Evolutionary conservation across 306 rosid species (phyloP).

Genomic region (Aeschynomene evenia): DNA sequence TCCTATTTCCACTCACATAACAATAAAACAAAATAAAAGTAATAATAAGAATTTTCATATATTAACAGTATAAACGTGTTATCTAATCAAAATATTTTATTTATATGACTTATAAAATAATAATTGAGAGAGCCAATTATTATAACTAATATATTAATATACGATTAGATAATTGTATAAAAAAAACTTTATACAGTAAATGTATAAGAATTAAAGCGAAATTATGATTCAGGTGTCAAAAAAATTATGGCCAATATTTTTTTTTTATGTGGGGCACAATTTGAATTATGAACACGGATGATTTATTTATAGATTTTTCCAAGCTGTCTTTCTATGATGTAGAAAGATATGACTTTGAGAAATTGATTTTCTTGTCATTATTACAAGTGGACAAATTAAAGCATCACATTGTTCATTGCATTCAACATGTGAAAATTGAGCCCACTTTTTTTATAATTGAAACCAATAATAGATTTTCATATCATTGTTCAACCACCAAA

Average conservation of each 20-base stretch:
- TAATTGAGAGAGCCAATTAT: no score
- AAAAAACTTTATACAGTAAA: no score
- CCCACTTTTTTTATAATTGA: conserved; percentile 35
- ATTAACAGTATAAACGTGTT: no score
- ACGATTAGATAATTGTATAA: no score
- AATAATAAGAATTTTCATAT: no score
- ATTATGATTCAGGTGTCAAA: conserved; percentile 13
- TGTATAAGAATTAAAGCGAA: no score
- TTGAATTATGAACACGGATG: conserved; percentile 29
- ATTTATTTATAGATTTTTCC: conserved; percentile 15
- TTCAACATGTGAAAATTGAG: conserved; percentile 24
- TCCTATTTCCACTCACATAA: neutral
- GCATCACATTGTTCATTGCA: conserved; percentile 29
- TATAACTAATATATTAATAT: no score
- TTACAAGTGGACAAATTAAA: conserved; percentile 26
- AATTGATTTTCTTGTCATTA: conserved; percentile 29
- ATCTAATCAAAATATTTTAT: no score
- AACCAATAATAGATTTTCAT: conserved; percentile 32
- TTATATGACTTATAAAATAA: no score
- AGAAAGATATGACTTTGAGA: conserved; percentile 26
- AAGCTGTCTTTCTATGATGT: conserved; percentile 23
- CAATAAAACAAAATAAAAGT: neutral
- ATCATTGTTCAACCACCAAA: conserved; percentile 29
- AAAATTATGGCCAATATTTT: conserved; percentile 27
- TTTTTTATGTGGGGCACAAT: neutral